Evolutionary conservation across 2,329 filamentous ascomycete genomes (phyloP).

Genomic region (Akanthomyces muscarius): DNA sequence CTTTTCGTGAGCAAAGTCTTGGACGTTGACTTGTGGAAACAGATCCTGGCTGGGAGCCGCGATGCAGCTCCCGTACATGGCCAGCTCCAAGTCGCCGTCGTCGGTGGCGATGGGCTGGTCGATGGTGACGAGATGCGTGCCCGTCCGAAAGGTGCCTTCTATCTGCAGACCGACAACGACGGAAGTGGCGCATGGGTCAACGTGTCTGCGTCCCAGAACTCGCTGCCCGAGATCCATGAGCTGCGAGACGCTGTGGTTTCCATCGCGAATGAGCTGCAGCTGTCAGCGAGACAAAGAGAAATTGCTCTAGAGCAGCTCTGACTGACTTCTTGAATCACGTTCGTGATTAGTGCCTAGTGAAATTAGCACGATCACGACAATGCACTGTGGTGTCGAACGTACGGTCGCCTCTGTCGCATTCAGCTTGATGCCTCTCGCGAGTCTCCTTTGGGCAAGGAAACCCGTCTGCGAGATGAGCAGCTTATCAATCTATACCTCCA

Average conservation of each 20-base stretch:
- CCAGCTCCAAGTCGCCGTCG: slow-evolving; percentile 80
- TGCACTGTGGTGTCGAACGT: slow-evolving; percentile 22
- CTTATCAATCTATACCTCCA: slow-evolving; percentile 73
- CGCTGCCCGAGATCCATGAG: slow-evolving; percentile 88
- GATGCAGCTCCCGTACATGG: slow-evolving; percentile 86
- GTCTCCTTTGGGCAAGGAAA: slow-evolving; percentile 77
- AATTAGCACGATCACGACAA: not conserved
- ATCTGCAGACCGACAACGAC: slow-evolving; percentile 84
- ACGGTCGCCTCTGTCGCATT: slow-evolving; percentile 89
- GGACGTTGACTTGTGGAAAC: slow-evolving; percentile 62
- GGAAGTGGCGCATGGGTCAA: slow-evolving; percentile 73
- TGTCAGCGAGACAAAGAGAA: not conserved
- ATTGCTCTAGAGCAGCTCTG: no score
- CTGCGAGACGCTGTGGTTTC: slow-evolving; percentile 82
- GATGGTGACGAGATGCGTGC: slow-evolving; percentile 94
- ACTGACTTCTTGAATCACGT: slow-evolving; percentile 12
- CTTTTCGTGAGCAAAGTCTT: slow-evolving; percentile 61
- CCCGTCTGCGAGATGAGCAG: slow-evolving; percentile 88
- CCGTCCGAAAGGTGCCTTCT: slow-evolving; percentile 86
- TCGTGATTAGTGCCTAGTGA: slow-evolving; percentile 1
- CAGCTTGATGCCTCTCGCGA: slow-evolving; percentile 81
- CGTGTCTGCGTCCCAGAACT: slow-evolving; percentile 90
- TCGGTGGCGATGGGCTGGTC: slow-evolving; percentile 83
- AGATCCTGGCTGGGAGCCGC: slow-evolving; percentile 66
- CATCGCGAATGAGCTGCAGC: slow-evolving; percentile 78